Evolutionary conservation across 305 asterid genomes (phyloP).

Genomic region (Rubia balearica): DNA sequence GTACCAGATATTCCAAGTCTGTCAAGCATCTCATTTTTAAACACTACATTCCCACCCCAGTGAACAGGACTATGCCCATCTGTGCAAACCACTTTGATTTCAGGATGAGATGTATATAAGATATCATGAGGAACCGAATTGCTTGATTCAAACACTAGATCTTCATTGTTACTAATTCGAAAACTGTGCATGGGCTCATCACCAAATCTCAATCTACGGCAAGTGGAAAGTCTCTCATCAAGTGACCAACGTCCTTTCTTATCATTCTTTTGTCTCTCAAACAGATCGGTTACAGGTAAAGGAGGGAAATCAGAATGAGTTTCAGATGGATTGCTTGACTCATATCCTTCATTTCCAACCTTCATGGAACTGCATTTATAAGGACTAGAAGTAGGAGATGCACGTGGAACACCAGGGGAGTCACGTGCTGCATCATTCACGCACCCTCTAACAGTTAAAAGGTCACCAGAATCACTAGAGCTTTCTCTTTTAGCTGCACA

Average conservation of each 20-base stretch:
- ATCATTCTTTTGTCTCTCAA: slow-evolving; percentile 46
- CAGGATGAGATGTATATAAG: slow-evolving; percentile 34
- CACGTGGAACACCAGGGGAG: slow-evolving; percentile 49
- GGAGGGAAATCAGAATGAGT: slow-evolving; percentile 75
- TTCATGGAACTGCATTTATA: slow-evolving; percentile 38
- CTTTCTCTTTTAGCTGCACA: slow-evolving; percentile 35
- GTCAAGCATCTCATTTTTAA: slow-evolving; percentile 36
- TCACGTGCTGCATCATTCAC: slow-evolving; percentile 52
- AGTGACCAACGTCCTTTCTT: slow-evolving; percentile 42
- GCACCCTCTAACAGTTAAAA: slow-evolving; percentile 55
- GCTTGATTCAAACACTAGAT: slow-evolving; percentile 73
- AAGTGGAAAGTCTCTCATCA: slow-evolving; percentile 41
- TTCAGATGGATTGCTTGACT: slow-evolving; percentile 36
- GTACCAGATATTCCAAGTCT: slow-evolving; percentile 57
- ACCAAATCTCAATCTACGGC: slow-evolving; percentile 53
- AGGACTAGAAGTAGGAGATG: slow-evolving; percentile 47
- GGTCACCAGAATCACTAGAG: slow-evolving; percentile 68
- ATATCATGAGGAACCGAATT: slow-evolving; percentile 38
- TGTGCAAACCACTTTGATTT: slow-evolving; percentile 35
- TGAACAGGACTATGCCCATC: slow-evolving; percentile 32
- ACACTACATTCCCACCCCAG: slow-evolving; percentile 36
- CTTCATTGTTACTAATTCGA: slow-evolving; percentile 69
- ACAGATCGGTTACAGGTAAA: slow-evolving; percentile 74
- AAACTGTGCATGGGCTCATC: slow-evolving; percentile 80
- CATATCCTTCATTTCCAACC: slow-evolving; percentile 35